Conservation (phyloP, 345 rosid species). For the Citrus sinensis region DVS_A1.0 CM039164.1:19059001-19059500, state of each 20-base stretch:
- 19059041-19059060: constrained; percentile 80
- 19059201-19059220: not conserved
- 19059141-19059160: not conserved
- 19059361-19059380: not conserved
- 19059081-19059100: not conserved
- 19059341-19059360: constrained; percentile 49
- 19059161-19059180: too few relatives aligned
- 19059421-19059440: constrained; percentile 16
- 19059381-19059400: too few relatives aligned
- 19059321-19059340: constrained; percentile 80
- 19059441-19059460: constrained; percentile 24
- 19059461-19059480: constrained; percentile 29
- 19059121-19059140: not conserved
- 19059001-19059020: constrained; percentile 65
- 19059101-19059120: not conserved
- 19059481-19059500: constrained; percentile 25
- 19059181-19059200: not conserved
- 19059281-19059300: constrained; percentile 74
- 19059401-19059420: not conserved
- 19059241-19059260: constrained; percentile 76
- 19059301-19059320: constrained; percentile 73
- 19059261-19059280: constrained; percentile 73
- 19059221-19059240: constrained; percentile 46
- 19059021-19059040: constrained; percentile 73
- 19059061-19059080: constrained; percentile 53